A percentile compares a stretch with the other conserved stretches of the same genome.
These are phyloP conservation scores for Brassica hybrid DNA, from an alignment of 441 rosid species.

Conservation along the genomic window DNA sequence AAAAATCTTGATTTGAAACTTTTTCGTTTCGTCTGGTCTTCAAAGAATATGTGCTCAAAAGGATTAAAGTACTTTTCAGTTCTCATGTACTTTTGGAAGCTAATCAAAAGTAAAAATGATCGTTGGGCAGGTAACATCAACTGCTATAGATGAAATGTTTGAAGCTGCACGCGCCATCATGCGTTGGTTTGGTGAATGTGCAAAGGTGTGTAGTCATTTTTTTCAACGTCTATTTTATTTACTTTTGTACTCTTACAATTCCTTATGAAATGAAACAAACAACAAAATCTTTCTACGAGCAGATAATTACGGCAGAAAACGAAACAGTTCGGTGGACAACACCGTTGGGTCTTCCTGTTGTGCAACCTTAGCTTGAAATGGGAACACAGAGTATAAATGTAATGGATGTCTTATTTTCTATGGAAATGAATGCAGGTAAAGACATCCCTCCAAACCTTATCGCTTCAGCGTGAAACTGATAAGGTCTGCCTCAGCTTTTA, in stretches of 20 bases:
- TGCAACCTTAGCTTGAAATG: conserved; percentile 83
- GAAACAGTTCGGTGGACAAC: conserved; percentile 94
- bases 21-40: conserved; percentile 2
- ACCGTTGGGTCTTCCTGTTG: conserved; percentile 98
- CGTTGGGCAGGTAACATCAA: conserved; percentile 66
- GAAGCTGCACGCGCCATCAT: conserved; percentile 91
- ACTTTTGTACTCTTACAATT: conserved; percentile 2
- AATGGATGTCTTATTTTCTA: conserved; percentile 17
- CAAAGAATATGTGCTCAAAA: conserved; percentile 5
- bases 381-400: conserved; percentile 69
- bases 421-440: conserved; percentile 65
- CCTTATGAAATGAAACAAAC: background rate
- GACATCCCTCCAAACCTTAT: conserved; percentile 91
- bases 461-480: conserved; percentile 89
- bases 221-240: background rate
- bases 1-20: conserved; percentile 18
- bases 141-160: conserved; percentile 95
- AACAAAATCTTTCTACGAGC: conserved; percentile 31
- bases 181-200: conserved; percentile 97
- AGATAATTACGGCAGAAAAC: conserved; percentile 92
- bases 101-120: conserved; percentile 25
- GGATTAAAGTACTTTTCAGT: conserved; percentile 7
- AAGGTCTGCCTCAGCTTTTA: conserved; percentile 55
- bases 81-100: conserved; percentile 4
- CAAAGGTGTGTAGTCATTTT: conserved; percentile 62